These are phyloP conservation scores for Russula abietina DNA, from an alignment of 768 basidiomycete genomes.

Conservation along the genomic window DNA sequence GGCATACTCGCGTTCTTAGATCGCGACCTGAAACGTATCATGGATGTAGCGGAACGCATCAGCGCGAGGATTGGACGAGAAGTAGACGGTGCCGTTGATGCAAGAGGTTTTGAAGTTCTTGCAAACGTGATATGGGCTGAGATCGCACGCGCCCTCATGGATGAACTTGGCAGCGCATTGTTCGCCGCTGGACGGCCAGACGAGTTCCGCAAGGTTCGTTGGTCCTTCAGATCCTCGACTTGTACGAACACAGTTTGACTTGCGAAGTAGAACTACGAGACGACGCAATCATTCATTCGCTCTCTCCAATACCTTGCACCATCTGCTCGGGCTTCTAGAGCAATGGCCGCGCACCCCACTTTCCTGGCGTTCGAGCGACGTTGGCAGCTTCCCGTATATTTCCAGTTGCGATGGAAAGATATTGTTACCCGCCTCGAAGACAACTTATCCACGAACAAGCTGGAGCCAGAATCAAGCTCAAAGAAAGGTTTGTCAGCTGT, in stretches of 20 bases:
- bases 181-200: conserved; percentile 91
- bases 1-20: conserved; percentile 76
- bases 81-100: conserved; percentile 11
- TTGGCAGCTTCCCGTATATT: conserved; percentile 97
- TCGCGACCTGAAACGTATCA: conserved; percentile 63
- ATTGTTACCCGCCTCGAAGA: conserved; percentile 76
- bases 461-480: conserved; percentile 36
- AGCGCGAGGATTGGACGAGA: conserved; percentile 42
- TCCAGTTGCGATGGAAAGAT: conserved; percentile 96
- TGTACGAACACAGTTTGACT: not conserved
- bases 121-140: conserved; percentile 88
- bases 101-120: conserved; percentile 71
- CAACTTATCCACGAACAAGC: conserved; percentile 39
- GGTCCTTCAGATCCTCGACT: not conserved
- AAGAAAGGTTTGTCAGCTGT: conserved; percentile 35
- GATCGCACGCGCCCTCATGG: conserved; percentile 70
- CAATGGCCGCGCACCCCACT: conserved; percentile 66
- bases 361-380: conserved; percentile 71
- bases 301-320: conserved; percentile 81
- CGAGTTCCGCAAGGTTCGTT: conserved; percentile 76
- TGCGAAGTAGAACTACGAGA: conserved; percentile 65
- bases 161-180: conserved; percentile 73
- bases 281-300: conserved; percentile 74
- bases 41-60: conserved; percentile 71
- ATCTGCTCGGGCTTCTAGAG: conserved; percentile 58